Evolutionary conservation across 805 yeast genomes (phyloP).

Genomic region (Phaffomyces thermotolerans): DNA sequence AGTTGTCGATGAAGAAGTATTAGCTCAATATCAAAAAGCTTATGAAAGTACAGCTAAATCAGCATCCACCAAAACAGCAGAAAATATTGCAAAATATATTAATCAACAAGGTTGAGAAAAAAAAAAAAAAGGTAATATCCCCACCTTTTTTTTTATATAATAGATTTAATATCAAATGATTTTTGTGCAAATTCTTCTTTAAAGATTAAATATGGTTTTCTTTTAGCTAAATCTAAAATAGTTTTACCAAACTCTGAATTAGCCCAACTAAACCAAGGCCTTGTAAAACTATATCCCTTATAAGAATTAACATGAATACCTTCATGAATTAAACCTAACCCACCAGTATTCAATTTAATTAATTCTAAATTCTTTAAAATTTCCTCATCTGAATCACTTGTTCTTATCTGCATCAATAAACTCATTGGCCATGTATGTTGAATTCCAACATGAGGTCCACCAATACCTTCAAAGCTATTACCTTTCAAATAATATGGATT

Average conservation of each 20-base stretch:
- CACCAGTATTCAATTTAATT: constrained; percentile 57
- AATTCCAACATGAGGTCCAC: constrained; percentile 87
- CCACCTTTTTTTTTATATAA: background rate
- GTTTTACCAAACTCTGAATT: constrained; percentile 88
- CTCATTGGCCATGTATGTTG: constrained; percentile 90
- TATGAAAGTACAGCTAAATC: constrained; percentile 54
- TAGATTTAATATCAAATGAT: constrained; percentile 8
- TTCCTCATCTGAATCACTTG: constrained; percentile 65
- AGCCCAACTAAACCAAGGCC: constrained; percentile 95
- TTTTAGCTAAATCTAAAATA: constrained; percentile 62
- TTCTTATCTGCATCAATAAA: constrained; percentile 64
- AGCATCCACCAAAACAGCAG: constrained; percentile 62
- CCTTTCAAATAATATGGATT: constrained; percentile 77
- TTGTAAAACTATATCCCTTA: constrained; percentile 45
- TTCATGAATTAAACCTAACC: constrained; percentile 81
- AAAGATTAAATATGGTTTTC: constrained; percentile 69
- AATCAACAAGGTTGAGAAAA: constrained; percentile 27
- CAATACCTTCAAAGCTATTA: constrained; percentile 60
- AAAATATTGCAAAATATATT: constrained; percentile 62
- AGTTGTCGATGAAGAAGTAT: constrained; percentile 38
- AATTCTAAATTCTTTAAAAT: constrained; percentile 42
- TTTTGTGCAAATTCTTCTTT: constrained; percentile 28
- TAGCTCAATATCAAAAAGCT: constrained; percentile 72
- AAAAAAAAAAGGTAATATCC: too few relatives aligned
- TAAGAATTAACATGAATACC: constrained; percentile 57